Percentiles rank a stretch among this genome's conserved stretches.
phyloP scores from a whole-genome alignment of 139 green algal species.

The Chloropicon primus region DNA sequence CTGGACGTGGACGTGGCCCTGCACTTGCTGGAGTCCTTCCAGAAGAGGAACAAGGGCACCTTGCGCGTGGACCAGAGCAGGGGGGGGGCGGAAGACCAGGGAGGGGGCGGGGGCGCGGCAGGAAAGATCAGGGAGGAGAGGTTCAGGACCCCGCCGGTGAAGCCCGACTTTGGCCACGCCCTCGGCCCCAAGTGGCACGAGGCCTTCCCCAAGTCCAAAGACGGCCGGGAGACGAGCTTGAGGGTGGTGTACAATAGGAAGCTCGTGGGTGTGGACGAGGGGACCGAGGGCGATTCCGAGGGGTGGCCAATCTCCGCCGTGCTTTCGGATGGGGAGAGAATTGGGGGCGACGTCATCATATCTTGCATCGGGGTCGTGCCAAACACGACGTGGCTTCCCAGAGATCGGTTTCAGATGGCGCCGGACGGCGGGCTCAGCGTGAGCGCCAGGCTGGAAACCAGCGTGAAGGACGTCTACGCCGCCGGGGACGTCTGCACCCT shows the following conservation, averaged over 20 bases:
- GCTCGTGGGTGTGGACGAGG: not conserved
- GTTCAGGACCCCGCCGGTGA: not conserved
- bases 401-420: constrained; percentile 10
- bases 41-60: not conserved
- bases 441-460: constrained; percentile 26
- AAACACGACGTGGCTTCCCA: constrained; percentile 41
- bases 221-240: not conserved
- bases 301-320: not conserved
- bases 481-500: constrained; percentile 58
- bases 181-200: not conserved
- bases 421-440: constrained; percentile 55
- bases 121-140: not conserved
- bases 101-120: too few species aligned
- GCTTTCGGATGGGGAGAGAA: not conserved
- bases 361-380: constrained; percentile 53
- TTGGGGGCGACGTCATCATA: constrained; percentile 51
- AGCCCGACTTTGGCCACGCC: not conserved
- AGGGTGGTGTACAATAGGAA: not conserved
- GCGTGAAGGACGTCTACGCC: constrained; percentile 39
- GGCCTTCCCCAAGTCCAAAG: not conserved
- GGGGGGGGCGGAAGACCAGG: not conserved
- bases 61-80: not conserved
- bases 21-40: not conserved
- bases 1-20: constrained; percentile 58
- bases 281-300: not conserved